phyloP scores from a whole-genome alignment of 441 rosid species.

The Bruguiera hainesii region DNA sequence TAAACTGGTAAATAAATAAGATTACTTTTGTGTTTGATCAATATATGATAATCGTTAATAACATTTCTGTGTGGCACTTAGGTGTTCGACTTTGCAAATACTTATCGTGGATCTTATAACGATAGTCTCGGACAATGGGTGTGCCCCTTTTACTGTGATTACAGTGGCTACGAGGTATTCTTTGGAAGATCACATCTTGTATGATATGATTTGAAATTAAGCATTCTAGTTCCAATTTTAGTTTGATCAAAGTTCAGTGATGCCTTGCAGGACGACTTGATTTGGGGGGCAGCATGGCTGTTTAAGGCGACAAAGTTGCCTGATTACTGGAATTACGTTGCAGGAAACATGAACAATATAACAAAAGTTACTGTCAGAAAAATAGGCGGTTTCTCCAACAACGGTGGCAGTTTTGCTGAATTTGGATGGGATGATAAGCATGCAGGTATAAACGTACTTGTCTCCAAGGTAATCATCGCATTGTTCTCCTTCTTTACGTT shows the following conservation, averaged over 20 bases:
- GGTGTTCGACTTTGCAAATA: conserved; percentile 53
- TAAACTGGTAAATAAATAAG: conserved; percentile 17
- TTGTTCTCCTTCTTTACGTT: neutral
- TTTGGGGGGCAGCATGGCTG: conserved; percentile 94
- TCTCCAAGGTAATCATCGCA: conserved; percentile 59
- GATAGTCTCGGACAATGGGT: conserved; percentile 40
- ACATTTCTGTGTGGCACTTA: neutral
- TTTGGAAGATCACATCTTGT: conserved; percentile 35
- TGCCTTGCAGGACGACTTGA: conserved; percentile 77
- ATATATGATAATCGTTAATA: neutral
- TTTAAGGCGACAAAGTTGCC: conserved; percentile 60
- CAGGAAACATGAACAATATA: conserved; percentile 32
- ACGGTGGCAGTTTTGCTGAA: conserved; percentile 68
- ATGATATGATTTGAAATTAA: neutral
- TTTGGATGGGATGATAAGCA: conserved; percentile 92
- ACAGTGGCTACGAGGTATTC: conserved; percentile 70
- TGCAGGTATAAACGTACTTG: conserved; percentile 77
- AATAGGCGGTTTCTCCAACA: conserved; percentile 43
- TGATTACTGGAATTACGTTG: conserved; percentile 46
- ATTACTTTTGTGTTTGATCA: neutral
- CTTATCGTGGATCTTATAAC: conserved; percentile 72
- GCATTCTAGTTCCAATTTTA: neutral
- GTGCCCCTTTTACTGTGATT: conserved; percentile 88
- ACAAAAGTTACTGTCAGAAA: conserved; percentile 31
- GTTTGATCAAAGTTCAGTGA: conserved; percentile 11